phyloP scores from a whole-genome alignment of 2,329 filamentous ascomycete genomes.

The Exutisphaerella laricina region DNA sequence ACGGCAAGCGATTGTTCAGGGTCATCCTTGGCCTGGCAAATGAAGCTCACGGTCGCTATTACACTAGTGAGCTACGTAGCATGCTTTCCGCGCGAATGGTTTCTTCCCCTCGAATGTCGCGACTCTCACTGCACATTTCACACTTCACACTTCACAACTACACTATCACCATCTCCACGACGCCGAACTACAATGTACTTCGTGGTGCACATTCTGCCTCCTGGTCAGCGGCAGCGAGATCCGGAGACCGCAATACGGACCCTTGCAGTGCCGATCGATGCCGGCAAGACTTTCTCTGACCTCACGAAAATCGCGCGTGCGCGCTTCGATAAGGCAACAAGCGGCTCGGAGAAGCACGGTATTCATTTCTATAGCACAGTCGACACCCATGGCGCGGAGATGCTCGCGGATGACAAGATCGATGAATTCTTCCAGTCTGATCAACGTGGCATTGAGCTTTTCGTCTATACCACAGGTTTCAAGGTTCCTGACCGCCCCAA shows the following conservation, averaged over 20 bases:
- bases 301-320: neutral
- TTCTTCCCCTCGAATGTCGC: neutral
- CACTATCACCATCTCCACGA: neutral
- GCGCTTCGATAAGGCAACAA: conserved; percentile 2
- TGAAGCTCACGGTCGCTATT: too few species aligned
- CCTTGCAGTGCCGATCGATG: conserved; percentile 1
- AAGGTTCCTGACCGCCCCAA: neutral
- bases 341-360: neutral
- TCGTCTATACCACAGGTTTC: neutral
- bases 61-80: too few species aligned
- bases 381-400: conserved; percentile 1
- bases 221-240: conserved; percentile 1
- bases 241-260: neutral
- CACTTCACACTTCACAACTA: neutral
- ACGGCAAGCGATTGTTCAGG: too few species aligned
- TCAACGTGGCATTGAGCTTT: neutral
- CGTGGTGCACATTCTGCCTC: conserved; percentile 1
- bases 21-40: too few species aligned
- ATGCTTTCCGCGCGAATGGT: too few species aligned
- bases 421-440: neutral
- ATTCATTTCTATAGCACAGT: neutral
- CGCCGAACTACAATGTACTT: conserved; percentile 1
- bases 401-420: conserved; percentile 2
- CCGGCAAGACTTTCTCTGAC: conserved; percentile 1
- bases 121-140: neutral